Evolutionary conservation across 2,329 filamentous ascomycete genomes (phyloP), one percentile per base, ranked within the genome.

Genomic region (Chlorencoelia australis): DNA sequence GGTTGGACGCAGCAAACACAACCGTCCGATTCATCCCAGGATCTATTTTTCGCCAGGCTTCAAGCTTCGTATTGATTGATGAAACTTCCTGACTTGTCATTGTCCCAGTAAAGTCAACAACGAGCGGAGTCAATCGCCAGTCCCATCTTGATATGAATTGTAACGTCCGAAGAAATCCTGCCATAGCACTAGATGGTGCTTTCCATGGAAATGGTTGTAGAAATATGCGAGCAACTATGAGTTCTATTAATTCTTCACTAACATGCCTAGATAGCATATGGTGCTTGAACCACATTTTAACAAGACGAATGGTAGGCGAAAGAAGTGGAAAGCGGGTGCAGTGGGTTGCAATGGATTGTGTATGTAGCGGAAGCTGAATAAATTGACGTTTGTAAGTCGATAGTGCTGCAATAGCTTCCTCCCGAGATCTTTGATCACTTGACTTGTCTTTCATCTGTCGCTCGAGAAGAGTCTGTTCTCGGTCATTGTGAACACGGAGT

Each of bases 251-350:
- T 56, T 94, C 86, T 21, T 85, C 77, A 19, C 71, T 68, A 48
- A 96, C 69, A 57, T 95, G 83, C 10, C 69, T 70, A 4, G 73
- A 66, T 7, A 98, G 74, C 47, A 93, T 79, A 57, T 98, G 91
- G 2, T 73, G 71, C 45, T 75, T 72, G 59, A 94, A 91, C 91
- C 91, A 98, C 53, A 78, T 74, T 64, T 96, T 96, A 29, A 83
- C 69, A 2, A 96, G 67, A 13, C 89, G 78, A 43, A 95, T 84
- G 0, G 87, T 81, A 2, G 80, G 75, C 1, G 87, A 93, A 5
- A 98, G 66, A 1, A 85, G 70, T 1, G 81, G 80, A 48, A 86
- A 80, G 3, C 86, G 75, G 1, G 84, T 94, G 59, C 80, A 86
- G 36, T 87, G 75, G 1, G 80, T 86, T 35, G 81, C 71, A 25